These are phyloP conservation scores for Apostasia ramifera DNA, from an alignment of 106 monocot species.

Conservation along the genomic window DNA sequence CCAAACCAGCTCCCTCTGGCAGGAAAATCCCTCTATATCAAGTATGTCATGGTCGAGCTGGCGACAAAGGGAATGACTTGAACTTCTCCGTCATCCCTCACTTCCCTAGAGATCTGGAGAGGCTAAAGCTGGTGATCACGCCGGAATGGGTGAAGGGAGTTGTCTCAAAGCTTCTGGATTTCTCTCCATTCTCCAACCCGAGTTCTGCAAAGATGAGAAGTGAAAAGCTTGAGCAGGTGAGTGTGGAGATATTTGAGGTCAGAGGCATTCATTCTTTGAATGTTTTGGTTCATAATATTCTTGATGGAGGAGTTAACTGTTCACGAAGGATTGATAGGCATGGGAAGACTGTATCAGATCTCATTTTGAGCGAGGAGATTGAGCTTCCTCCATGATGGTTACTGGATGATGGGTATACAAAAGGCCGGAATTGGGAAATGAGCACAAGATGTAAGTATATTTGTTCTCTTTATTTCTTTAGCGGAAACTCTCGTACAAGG, in stretches of 20 bases:
- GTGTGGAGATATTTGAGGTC: conserved; percentile 75
- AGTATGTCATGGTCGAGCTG: conserved; percentile 84
- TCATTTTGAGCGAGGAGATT: conserved; percentile 74
- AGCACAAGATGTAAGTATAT: background rate
- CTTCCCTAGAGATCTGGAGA: conserved; percentile 48
- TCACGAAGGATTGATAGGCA: conserved; percentile 92
- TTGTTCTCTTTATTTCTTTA: background rate
- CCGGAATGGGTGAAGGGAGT: conserved; percentile 60
- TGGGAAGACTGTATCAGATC: conserved; percentile 90
- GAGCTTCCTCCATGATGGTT: conserved; percentile 37
- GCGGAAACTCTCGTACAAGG: background rate
- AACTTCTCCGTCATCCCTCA: conserved; percentile 94
- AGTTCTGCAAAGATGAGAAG: conserved; percentile 14
- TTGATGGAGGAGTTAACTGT: conserved; percentile 96
- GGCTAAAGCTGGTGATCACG: conserved; percentile 64
- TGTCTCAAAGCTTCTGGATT: conserved; percentile 43
- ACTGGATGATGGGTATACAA: background rate
- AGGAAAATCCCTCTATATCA: conserved; percentile 64
- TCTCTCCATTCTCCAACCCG: conserved; percentile 28
- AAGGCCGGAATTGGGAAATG: background rate
- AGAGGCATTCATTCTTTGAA: conserved; percentile 80
- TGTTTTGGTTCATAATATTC: conserved; percentile 72
- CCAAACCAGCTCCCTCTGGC: conserved; percentile 36
- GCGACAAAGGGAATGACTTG: conserved; percentile 93
- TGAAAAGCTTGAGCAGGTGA: conserved; percentile 23